These are phyloP conservation scores for Dictyostelium brefeldianum DNA, from an alignment of 78 protist species.

Conservation along the genomic window DNA sequence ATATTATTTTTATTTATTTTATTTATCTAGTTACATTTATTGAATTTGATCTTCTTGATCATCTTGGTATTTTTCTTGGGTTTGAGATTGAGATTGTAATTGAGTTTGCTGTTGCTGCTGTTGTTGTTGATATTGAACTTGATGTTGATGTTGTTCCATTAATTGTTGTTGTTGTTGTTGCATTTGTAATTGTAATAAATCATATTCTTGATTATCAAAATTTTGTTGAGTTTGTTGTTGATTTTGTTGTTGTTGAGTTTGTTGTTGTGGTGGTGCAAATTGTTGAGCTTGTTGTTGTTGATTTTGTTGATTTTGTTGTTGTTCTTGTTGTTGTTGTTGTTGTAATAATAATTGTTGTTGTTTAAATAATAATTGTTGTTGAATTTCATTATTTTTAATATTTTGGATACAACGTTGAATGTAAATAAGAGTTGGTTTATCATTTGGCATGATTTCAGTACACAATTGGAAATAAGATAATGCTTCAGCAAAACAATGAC, in stretches of 20 bases:
- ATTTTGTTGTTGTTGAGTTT: not conserved
- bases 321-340: not conserved
- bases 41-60: not conserved
- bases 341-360: not conserved
- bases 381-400: not conserved
- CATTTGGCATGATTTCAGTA: conserved; percentile 54
- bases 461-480: conserved; percentile 51
- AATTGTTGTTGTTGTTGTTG: conserved; percentile 5
- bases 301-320: not conserved
- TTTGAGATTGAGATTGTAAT: not conserved
- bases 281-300: not conserved
- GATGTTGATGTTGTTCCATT: not conserved
- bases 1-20: too few relatives aligned
- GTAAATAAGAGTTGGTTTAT: conserved; percentile 64
- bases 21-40: too few relatives aligned
- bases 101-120: not conserved
- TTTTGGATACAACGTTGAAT: conserved; percentile 40
- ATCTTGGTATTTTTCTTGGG: not conserved
- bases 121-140: conserved; percentile 3
- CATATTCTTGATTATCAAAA: not conserved
- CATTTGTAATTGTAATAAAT: not conserved
- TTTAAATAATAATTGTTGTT: not conserved
- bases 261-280: not conserved
- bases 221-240: not conserved
- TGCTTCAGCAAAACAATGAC: conserved; percentile 40